Evolutionary conservation across 495 filamentous ascomycete species (phyloP).

Genomic region (Lasiosphaeria miniovina): DNA sequence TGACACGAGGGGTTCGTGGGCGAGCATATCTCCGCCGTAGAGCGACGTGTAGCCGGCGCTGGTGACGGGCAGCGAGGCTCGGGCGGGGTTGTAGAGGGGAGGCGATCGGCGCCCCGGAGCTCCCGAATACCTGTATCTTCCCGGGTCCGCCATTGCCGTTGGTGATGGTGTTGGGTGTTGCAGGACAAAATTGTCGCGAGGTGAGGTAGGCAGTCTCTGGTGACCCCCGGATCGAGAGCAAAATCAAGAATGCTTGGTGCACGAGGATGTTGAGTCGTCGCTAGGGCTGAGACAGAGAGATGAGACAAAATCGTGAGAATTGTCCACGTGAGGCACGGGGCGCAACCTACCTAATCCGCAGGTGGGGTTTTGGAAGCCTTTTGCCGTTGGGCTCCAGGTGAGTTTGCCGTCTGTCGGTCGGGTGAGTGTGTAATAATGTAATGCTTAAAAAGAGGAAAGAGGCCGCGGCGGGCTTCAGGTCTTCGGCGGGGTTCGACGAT

Average conservation of each 20-base stretch:
- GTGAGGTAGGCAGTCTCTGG: not conserved
- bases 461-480: not conserved
- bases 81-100: conserved; percentile 44
- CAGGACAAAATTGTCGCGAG: not conserved
- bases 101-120: conserved; percentile 41
- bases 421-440: too few species aligned
- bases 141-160: conserved; percentile 41
- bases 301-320: not conserved
- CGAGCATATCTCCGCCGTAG: conserved; percentile 42
- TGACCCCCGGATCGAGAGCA: not conserved
- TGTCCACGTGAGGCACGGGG: not conserved
- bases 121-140: conserved; percentile 31
- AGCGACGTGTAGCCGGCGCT: conserved; percentile 38
- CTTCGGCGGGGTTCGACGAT: conserved; percentile 2
- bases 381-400: too few species aligned
- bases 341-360: too few species aligned
- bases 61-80: conserved; percentile 45
- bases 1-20: conserved; percentile 32
- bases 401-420: too few species aligned
- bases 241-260: not conserved
- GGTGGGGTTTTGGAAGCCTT: too few species aligned
- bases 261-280: not conserved
- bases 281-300: not conserved
- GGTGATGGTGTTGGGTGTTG: not conserved
- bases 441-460: not conserved